Base-by-base conservation (phyloP, 805 yeast genomes). In the Barnettozyma botsteinii region DNA sequence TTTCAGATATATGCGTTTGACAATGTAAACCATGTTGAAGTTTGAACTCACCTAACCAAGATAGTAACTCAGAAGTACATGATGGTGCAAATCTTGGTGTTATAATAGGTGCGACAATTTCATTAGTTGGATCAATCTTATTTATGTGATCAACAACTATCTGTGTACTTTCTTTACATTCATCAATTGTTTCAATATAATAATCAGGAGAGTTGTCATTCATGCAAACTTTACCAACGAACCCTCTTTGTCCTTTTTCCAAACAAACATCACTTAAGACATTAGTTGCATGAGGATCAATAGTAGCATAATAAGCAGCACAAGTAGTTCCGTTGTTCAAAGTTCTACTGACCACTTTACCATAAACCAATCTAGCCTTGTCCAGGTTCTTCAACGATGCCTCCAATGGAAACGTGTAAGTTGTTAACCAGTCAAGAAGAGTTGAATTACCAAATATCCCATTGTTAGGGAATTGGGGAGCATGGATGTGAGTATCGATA, bases 41-140 rank as follows among this genome's bases (percentile, higher is more conserved):
- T n/a, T 79, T 68, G 20, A 83, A 56, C 6, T 70, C 60, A 3
- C 94, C 94, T 40, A 89, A 66, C 69, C 76, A 70, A 7, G 55
- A 54, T 65, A 91, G 63, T 28, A 86, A 65, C 36, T 75, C 72
- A 19, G 74, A 64, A 4, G 86, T 69, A 56, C 97, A 91, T 15
- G 85, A 75, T 2, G 95, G 95, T 0, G 98, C 98, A 66, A 91
- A 91, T 42, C 98, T 66, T 8, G 98, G 98, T 2, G 98, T 91
- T 10, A 91, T 50, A 12, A 89, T 79, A 0, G 98, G 95, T 37
- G 72, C 65, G 13, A 91, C 72, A 4, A 67, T 51, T 15, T 73
- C 71, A 26, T 70, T 66, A 0, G 50, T 46, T 2, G 85, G 81
- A 45, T 82, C 85, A 35, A 76, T 62, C 6, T 59, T 46, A 14